Evolutionary conservation across 768 basidiomycete genomes (phyloP).

Genomic region (Brasilioporus rufonigricans): DNA sequence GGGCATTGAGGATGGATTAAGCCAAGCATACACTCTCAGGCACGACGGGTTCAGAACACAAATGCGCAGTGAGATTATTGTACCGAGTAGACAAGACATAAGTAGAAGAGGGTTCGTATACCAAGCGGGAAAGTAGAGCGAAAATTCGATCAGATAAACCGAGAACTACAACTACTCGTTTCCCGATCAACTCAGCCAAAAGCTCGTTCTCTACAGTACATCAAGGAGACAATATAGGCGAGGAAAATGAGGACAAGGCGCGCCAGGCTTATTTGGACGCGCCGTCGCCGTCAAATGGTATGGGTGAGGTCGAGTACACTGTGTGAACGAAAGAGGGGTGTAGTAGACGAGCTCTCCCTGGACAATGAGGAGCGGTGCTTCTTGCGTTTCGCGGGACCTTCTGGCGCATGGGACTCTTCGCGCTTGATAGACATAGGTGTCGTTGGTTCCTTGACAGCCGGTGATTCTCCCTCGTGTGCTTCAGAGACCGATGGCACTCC

Average conservation of each 20-base stretch:
- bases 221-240: not conserved
- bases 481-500: too few relatives aligned
- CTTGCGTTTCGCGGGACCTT: constrained; percentile 13
- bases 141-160: not conserved
- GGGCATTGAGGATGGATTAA: too few relatives aligned
- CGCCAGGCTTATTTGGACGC: not conserved
- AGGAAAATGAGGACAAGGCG: not conserved
- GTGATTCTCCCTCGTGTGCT: not conserved
- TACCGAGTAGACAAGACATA: not conserved
- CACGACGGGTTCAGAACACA: too few relatives aligned
- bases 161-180: constrained; percentile 5
- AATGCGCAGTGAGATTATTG: too few relatives aligned
- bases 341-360: not conserved
- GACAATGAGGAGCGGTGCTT: constrained; percentile 5
- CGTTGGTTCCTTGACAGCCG: not conserved
- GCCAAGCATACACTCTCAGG: too few relatives aligned
- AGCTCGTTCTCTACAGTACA: not conserved
- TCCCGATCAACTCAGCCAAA: not conserved
- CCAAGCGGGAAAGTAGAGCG: not conserved
- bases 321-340: constrained; percentile 1
- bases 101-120: not conserved
- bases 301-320: constrained; percentile 2
- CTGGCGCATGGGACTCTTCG: not conserved
- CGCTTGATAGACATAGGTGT: constrained; percentile 2
- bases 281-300: not conserved